Evolutionary conservation across 2,329 filamentous ascomycete species (phyloP).

Genomic region (Fusarium chlamydosporum): DNA sequence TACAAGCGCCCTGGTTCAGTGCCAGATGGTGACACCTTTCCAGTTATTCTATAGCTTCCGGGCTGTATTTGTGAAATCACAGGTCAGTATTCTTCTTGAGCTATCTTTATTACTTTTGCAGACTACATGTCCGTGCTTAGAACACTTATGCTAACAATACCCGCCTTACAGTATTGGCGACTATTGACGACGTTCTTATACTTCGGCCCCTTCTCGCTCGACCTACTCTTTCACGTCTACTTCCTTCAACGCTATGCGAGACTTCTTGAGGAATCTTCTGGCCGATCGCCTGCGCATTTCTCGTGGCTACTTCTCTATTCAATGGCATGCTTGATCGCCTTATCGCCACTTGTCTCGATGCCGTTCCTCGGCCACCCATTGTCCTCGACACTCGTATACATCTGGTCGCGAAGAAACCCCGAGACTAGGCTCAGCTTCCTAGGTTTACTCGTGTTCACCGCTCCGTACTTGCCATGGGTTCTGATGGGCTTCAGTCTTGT

Average conservation of each 20-base stretch:
- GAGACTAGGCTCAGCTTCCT: constrained; percentile 91
- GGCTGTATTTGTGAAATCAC: constrained; percentile 89
- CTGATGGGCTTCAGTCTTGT: constrained; percentile 92
- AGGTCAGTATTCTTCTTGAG: constrained; percentile 69
- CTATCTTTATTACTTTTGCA: not conserved
- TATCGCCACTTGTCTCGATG: constrained; percentile 91
- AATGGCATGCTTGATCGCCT: constrained; percentile 79
- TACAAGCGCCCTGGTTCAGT: constrained; percentile 91
- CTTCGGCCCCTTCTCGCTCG: constrained; percentile 93
- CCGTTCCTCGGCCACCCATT: constrained; percentile 95
- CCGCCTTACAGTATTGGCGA: constrained; percentile 85
- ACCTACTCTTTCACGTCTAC: constrained; percentile 97
- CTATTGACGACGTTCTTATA: constrained; percentile 97
- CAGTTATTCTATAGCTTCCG: constrained; percentile 98
- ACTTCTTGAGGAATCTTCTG: constrained; percentile 94
- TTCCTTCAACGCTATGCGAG: constrained; percentile 97
- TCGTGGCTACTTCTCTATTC: constrained; percentile 94
- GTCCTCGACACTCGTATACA: constrained; percentile 94
- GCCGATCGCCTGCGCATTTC: constrained; percentile 91
- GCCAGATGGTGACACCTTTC: constrained; percentile 90
- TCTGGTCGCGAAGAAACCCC: constrained; percentile 96
- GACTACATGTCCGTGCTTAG: not conserved
- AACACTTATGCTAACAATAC: constrained; percentile 32
- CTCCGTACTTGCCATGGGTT: constrained; percentile 96
- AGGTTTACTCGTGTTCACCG: constrained; percentile 90